A percentile compares a stretch with the other conserved stretches of the same genome.
Evolutionary conservation across 2,329 filamentous ascomycete genomes (phyloP).

Genomic region (Botrytis fragariae): DNA sequence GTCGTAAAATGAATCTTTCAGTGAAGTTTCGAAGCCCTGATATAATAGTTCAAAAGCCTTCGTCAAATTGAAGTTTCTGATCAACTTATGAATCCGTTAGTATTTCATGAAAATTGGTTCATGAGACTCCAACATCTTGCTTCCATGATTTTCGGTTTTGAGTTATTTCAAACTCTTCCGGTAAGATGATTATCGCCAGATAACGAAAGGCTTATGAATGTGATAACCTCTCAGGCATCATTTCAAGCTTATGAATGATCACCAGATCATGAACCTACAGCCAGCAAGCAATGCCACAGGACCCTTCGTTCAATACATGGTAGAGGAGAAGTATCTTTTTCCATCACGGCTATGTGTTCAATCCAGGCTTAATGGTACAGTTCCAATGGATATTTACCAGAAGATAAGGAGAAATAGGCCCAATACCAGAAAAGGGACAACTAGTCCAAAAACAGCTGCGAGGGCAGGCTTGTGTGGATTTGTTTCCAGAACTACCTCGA

Average conservation of each 20-base stretch:
- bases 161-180: neutral
- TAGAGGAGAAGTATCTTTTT: neutral
- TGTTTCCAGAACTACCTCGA: too few species aligned
- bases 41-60: neutral
- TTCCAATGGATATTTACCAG: too few species aligned
- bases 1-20: neutral
- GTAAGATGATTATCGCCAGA: neutral
- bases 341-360: too few species aligned
- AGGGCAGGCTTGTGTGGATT: too few species aligned
- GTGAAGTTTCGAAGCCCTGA: too few species aligned
- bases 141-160: accelerated
- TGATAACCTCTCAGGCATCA: neutral
- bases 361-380: accelerated
- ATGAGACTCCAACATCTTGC: neutral
- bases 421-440: neutral
- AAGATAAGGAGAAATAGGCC: neutral
- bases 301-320: neutral
- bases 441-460: too few species aligned
- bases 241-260: neutral
- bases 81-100: neutral
- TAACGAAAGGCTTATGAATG: neutral
- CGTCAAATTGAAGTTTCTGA: neutral
- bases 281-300: neutral
- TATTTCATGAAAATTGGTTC: too few species aligned
- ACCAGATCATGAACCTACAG: neutral